Evolutionary conservation across 225 moss, liverwort and hornwort genomes (phyloP).

Genomic region (Thuidium tamariscinum): DNA sequence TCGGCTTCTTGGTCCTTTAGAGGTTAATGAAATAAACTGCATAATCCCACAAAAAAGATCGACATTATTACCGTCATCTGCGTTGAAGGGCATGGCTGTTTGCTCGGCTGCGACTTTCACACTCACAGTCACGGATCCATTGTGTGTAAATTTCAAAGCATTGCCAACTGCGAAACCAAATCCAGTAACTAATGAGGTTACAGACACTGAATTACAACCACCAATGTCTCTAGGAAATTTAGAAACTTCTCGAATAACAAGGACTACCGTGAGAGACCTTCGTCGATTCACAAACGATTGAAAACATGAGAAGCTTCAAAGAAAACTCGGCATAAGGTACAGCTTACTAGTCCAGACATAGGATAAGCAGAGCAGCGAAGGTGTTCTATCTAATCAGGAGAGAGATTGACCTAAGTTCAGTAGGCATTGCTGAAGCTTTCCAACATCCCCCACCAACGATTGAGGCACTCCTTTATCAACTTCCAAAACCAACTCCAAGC

Average conservation of each 20-base stretch:
- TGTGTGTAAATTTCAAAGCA: slow-evolving; percentile 85
- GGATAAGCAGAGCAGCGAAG: background rate
- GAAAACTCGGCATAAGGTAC: background rate
- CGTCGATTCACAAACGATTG: background rate
- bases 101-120: slow-evolving; percentile 20
- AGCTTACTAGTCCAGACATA: background rate
- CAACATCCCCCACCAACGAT: slow-evolving; percentile 58
- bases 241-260: background rate
- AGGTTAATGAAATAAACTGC: background rate
- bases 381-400: background rate
- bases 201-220: background rate
- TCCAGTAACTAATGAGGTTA: background rate
- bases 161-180: slow-evolving; percentile 63
- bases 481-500: slow-evolving; percentile 59
- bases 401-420: slow-evolving; percentile 51
- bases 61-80: background rate
- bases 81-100: background rate
- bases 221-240: background rate
- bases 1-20: background rate
- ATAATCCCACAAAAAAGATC: background rate
- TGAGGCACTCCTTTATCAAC: slow-evolving; percentile 59
- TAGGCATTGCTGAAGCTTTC: slow-evolving; percentile 81
- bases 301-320: background rate
- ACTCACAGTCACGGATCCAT: slow-evolving; percentile 59
- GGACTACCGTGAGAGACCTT: background rate